These are phyloP conservation scores for Pleurotus tuoliensis DNA, from an alignment of 768 basidiomycete genomes.

Conservation along the genomic window DNA sequence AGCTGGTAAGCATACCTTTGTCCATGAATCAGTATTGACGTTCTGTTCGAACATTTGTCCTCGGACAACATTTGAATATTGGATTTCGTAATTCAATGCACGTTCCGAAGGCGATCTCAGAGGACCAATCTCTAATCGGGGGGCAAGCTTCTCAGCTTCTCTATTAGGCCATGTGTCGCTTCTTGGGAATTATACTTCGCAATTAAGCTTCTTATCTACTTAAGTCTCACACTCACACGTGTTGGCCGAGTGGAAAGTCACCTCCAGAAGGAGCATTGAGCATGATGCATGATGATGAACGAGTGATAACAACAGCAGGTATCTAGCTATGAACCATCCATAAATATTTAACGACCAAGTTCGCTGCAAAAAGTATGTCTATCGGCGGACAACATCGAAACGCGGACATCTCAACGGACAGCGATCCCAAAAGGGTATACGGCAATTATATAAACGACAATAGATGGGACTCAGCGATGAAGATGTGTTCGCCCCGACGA, in stretches of 20 bases:
- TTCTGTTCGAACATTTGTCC: not conserved
- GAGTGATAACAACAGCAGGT: no score
- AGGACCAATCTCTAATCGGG: not conserved
- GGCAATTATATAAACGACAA: constrained; percentile 5
- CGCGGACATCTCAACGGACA: not conserved
- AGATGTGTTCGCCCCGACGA: constrained; percentile 62
- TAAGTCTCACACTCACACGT: not conserved
- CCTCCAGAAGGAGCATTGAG: no score
- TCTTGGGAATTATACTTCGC: constrained; percentile 2
- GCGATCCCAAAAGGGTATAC: constrained; percentile 11
- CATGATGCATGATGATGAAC: no score
- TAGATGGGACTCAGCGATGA: constrained; percentile 42
- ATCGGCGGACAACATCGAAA: not conserved
- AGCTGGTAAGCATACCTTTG: not conserved
- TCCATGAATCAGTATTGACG: not conserved
- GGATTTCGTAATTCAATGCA: constrained; percentile 1
- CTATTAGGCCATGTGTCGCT: not conserved
- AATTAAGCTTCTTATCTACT: constrained; percentile 9
- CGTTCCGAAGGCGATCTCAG: constrained; percentile 1
- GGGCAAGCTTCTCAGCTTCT: constrained; percentile 1
- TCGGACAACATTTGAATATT: not conserved
- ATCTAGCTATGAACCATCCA: not conserved
- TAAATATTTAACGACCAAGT: not conserved
- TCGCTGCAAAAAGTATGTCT: not conserved
- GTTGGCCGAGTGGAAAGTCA: not conserved